phyloP scores from a whole-genome alignment of 2,329 filamentous ascomycete species.

The Cercospora sp. region DNA sequence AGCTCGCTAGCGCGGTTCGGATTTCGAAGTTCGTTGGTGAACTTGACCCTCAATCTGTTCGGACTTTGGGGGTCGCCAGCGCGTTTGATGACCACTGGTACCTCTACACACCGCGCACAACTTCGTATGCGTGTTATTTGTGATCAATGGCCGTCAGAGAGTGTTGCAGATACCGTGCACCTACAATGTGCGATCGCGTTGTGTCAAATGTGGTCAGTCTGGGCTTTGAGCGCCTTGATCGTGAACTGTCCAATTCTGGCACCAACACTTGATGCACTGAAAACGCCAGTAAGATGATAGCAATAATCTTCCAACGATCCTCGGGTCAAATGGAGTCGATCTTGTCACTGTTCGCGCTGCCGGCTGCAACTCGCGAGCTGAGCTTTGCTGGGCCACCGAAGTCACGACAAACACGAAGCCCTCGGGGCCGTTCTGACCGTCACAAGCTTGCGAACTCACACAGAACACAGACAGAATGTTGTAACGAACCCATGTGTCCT shows the following conservation, averaged over 20 bases:
- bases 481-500: background rate
- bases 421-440: background rate
- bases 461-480: background rate
- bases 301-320: background rate
- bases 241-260: background rate
- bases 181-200: background rate
- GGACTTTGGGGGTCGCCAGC: background rate
- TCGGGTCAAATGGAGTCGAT: too few relatives aligned
- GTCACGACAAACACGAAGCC: background rate
- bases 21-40: constrained; percentile 6
- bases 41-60: background rate
- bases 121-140: background rate
- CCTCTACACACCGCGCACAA: background rate
- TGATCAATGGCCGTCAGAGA: background rate
- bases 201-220: background rate
- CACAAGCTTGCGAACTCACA: background rate
- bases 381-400: background rate
- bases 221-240: background rate
- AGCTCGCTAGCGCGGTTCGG: background rate
- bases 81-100: background rate
- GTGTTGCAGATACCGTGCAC: background rate
- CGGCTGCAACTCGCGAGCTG: background rate
- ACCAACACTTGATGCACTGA: background rate
- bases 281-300: background rate
- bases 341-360: background rate